phyloP scores from a whole-genome alignment of 257 asterid genomes.

The Nicotiana benthamiana region DNA sequence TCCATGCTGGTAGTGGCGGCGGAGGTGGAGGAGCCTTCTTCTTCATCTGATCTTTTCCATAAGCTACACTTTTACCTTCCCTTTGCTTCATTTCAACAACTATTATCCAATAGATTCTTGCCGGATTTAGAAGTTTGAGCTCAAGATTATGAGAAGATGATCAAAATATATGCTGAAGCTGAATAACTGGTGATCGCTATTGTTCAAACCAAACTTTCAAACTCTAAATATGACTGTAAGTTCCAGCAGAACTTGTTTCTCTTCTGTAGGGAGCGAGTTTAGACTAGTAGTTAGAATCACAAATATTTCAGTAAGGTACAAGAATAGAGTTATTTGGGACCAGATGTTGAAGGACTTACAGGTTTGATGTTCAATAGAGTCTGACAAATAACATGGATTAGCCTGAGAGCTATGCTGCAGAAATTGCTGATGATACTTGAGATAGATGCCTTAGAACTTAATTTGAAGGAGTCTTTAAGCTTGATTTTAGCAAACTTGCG shows the following conservation, averaged over 20 bases:
- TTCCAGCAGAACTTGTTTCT: not conserved
- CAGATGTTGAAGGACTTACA: not conserved
- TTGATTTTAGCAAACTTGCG: not conserved
- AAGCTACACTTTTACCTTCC: not conserved
- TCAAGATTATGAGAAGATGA: not conserved
- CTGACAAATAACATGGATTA: not conserved
- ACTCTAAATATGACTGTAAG: not conserved
- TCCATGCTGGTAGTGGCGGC: conserved; percentile 11
- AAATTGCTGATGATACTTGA: not conserved
- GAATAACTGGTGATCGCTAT: not conserved
- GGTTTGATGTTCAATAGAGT: not conserved
- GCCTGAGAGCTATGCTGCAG: not conserved
- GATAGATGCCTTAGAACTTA: not conserved
- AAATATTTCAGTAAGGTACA: not conserved
- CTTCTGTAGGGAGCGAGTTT: not conserved
- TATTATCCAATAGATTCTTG: not conserved
- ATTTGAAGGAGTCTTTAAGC: not conserved
- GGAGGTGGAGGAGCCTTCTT: conserved; percentile 8
- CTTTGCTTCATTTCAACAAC: conserved; percentile 3
- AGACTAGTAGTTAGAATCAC: not conserved
- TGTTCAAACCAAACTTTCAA: conserved; percentile 16
- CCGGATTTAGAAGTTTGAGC: not conserved
- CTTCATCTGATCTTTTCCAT: not conserved
- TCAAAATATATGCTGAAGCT: not conserved
- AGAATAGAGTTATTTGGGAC: not conserved